Evolutionary conservation across 2,329 filamentous ascomycete species (phyloP).

Genomic region (Coleophoma eucalyptorum): DNA sequence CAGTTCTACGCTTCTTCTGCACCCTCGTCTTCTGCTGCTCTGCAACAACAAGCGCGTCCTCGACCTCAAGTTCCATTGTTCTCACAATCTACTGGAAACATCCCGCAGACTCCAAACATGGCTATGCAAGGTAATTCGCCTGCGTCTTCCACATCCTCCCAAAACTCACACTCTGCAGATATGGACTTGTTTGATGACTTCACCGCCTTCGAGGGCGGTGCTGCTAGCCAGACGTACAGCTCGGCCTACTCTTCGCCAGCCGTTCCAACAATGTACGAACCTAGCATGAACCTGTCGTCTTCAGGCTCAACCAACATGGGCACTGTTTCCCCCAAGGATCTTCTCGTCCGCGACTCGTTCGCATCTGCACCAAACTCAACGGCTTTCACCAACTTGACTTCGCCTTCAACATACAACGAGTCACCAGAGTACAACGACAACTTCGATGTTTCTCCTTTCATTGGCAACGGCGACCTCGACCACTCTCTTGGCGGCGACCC

Average conservation of each 20-base stretch:
- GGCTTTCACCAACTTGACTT: slow-evolving; percentile 79
- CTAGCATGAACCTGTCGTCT: slow-evolving; percentile 30
- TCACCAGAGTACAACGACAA: slow-evolving; percentile 70
- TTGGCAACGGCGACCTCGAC: slow-evolving; percentile 54
- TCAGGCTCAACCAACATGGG: slow-evolving; percentile 51
- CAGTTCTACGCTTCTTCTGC: slow-evolving; percentile 68
- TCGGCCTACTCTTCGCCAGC: slow-evolving; percentile 27
- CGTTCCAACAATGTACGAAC: slow-evolving; percentile 44
- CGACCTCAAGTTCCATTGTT: slow-evolving; percentile 73
- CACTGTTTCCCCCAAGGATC: slow-evolving; percentile 82
- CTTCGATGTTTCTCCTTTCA: slow-evolving; percentile 77
- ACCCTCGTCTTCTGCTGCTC: slow-evolving; percentile 53
- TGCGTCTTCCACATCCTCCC: slow-evolving; percentile 10
- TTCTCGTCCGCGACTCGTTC: slow-evolving; percentile 65
- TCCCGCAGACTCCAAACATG: slow-evolving; percentile 44
- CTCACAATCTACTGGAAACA: slow-evolving; percentile 52
- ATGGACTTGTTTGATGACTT: slow-evolving; percentile 54
- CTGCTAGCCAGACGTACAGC: slow-evolving; percentile 20
- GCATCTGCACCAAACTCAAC: slow-evolving; percentile 78
- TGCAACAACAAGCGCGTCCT: slow-evolving; percentile 48
- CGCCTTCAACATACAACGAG: slow-evolving; percentile 73
- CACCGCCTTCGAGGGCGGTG: slow-evolving; percentile 44
- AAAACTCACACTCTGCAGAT: slow-evolving; percentile 38
- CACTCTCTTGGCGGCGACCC: slow-evolving; percentile 37
- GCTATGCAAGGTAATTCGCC: slow-evolving; percentile 49